Evolutionary conservation across 176 grass and related monocot species (phyloP).

Genomic region (Puccinellia tenuiflora): DNA sequence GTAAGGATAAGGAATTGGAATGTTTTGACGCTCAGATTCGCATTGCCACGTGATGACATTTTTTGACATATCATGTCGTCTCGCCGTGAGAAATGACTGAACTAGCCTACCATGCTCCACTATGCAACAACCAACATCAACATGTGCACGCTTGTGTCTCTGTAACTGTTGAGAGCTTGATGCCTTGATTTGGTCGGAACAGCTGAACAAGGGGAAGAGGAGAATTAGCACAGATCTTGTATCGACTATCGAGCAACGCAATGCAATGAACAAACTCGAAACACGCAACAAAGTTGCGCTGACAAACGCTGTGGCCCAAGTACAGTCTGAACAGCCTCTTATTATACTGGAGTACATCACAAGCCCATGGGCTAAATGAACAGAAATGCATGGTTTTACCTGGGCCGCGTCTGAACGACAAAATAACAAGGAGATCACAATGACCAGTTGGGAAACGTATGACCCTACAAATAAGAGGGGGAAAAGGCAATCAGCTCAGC

Average conservation of each 20-base stretch:
- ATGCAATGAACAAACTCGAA: neutral
- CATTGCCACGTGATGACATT: conserved; percentile 34
- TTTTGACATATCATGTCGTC: conserved; percentile 16
- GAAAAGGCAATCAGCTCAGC: neutral
- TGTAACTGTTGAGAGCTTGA: neutral
- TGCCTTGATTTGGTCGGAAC: neutral
- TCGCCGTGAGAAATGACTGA: neutral
- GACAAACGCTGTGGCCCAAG: neutral
- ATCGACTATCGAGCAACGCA: neutral
- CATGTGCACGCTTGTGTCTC: neutral
- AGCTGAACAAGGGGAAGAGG: too few species aligned
- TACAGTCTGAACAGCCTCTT: neutral
- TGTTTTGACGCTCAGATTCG: neutral
- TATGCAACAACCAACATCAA: neutral
- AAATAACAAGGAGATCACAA: neutral
- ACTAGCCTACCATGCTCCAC: neutral
- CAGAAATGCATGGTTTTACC: neutral
- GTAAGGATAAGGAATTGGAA: conserved; percentile 15
- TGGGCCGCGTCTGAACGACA: neutral
- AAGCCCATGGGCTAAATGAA: neutral
- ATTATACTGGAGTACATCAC: too few species aligned
- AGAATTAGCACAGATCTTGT: neutral
- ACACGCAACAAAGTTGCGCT: neutral
- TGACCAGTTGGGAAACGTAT: neutral
- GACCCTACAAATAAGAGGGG: neutral